Percentiles rank a stretch among this genome's conserved stretches.
phyloP scores from a whole-genome alignment of 805 yeast species.

The Wickerhamomyces xylosicus region DNA sequence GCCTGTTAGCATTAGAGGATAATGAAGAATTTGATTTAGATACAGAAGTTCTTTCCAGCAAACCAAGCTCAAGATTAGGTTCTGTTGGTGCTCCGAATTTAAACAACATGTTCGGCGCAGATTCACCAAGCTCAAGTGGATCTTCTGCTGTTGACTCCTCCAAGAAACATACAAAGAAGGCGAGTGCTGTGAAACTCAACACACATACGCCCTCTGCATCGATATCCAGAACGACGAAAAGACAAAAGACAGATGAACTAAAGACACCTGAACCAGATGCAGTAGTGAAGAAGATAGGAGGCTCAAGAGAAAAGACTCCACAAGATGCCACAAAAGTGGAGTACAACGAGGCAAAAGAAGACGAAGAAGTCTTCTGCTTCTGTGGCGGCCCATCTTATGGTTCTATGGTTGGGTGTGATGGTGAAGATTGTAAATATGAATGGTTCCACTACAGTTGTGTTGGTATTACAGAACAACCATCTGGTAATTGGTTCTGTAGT shows the following conservation, averaged over 20 bases:
- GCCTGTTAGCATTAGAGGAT: slow-evolving; percentile 48
- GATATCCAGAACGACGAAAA: slow-evolving; percentile 10
- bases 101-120: no score
- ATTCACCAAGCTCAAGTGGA: slow-evolving; percentile 1
- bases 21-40: slow-evolving; percentile 22
- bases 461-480: slow-evolving; percentile 79
- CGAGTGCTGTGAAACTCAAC: slow-evolving; percentile 2
- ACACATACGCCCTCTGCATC: slow-evolving; percentile 8
- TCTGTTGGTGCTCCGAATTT: slow-evolving; percentile 8
- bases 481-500: slow-evolving; percentile 92
- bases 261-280: slow-evolving; percentile 10
- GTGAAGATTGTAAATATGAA: slow-evolving; percentile 75
- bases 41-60: slow-evolving; percentile 25
- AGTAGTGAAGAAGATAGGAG: not conserved
- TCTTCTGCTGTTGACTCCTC: slow-evolving; percentile 4
- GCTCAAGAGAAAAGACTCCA: not conserved
- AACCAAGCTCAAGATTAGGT: slow-evolving; percentile 20
- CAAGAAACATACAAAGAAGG: slow-evolving; percentile 6
- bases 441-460: slow-evolving; percentile 98
- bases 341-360: slow-evolving; percentile 33
- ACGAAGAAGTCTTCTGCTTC: slow-evolving; percentile 70
- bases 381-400: slow-evolving; percentile 94
- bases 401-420: slow-evolving; percentile 94
- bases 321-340: not conserved
- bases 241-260: slow-evolving; percentile 14